Evolutionary conservation across 306 rosid species (phyloP).

Genomic region (Medicago arabica): DNA sequence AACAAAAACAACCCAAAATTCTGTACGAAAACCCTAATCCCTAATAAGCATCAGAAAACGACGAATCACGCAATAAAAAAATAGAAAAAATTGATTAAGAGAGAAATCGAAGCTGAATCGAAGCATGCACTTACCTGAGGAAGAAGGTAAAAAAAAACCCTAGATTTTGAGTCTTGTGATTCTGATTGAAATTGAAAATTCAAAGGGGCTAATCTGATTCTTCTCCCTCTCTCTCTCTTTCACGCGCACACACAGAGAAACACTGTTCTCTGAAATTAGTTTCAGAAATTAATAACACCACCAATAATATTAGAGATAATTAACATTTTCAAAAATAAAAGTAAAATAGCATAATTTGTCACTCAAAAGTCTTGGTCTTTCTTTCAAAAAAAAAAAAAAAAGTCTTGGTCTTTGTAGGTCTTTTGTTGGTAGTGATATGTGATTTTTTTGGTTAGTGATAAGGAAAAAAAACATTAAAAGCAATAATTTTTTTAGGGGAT

Average conservation of each 20-base stretch:
- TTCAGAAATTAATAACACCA: conserved; percentile 35
- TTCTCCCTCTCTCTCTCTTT: conserved; percentile 38
- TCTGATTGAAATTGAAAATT: conserved; percentile 55
- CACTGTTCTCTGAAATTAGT: conserved; percentile 46
- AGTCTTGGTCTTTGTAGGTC: conserved; percentile 42
- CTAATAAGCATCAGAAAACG: conserved; percentile 25
- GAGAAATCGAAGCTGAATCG: conserved; percentile 20
- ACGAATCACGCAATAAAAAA: conserved; percentile 41
- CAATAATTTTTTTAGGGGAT: too few relatives aligned
- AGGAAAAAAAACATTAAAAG: too few relatives aligned
- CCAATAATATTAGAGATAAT: conserved; percentile 30
- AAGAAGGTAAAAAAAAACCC: conserved; percentile 47
- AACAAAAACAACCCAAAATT: conserved; percentile 1
- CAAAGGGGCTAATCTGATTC: conserved; percentile 62
- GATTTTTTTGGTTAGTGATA: too few relatives aligned
- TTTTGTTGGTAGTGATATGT: too few relatives aligned
- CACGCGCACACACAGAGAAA: conserved; percentile 16
- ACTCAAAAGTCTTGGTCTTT: conserved; percentile 45
- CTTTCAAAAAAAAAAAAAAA: not conserved
- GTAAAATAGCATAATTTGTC: not conserved
- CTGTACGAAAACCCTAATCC: conserved; percentile 43
- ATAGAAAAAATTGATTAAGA: conserved; percentile 35
- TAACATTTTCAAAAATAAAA: not conserved
- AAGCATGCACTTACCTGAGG: conserved; percentile 45
- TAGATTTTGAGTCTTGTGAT: conserved; percentile 54